A percentile compares a stretch with the other conserved stretches of the same genome.
Conservation (phyloP, 2,329 filamentous ascomycete species). For the Moelleriella libera region DNA sequence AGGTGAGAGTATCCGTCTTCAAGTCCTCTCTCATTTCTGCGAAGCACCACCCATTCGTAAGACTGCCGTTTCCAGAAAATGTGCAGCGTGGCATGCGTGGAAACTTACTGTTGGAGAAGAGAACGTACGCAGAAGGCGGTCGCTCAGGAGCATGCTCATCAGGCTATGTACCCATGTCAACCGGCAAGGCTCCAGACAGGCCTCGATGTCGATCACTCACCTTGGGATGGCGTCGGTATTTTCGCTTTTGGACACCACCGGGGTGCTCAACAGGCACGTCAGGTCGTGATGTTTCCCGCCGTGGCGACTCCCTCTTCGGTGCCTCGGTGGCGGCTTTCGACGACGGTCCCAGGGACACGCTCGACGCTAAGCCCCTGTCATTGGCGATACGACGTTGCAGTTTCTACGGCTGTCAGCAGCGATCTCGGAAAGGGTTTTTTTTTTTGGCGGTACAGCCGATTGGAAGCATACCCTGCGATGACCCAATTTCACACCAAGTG, state of each 20-base stretch:
- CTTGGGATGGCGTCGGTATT: conserved; percentile 68
- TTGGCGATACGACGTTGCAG: conserved; percentile 74
- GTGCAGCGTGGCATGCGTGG: background rate
- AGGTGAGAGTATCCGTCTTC: conserved; percentile 62
- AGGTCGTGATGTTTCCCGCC: conserved; percentile 30
- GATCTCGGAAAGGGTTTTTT: background rate
- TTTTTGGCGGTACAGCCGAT: background rate
- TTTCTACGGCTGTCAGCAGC: conserved; percentile 38
- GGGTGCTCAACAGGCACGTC: conserved; percentile 27
- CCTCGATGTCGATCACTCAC: conserved; percentile 18
- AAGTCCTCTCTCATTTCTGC: conserved; percentile 64
- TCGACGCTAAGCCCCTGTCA: conserved; percentile 46
- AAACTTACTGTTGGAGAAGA: conserved; percentile 71
- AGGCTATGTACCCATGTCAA: conserved; percentile 27
- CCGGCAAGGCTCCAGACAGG: background rate
- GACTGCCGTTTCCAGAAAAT: background rate
- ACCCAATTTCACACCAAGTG: conserved; percentile 63
- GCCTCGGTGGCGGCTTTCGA: conserved; percentile 39
- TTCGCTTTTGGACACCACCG: conserved; percentile 45
- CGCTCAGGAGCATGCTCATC: conserved; percentile 71
- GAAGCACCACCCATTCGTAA: conserved; percentile 1
- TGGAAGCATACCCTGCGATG: conserved; percentile 55
- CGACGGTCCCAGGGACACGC: conserved; percentile 33
- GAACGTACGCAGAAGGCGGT: conserved; percentile 69
- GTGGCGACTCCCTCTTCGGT: conserved; percentile 37